A percentile compares a stretch with the other conserved stretches of the same genome.
These are phyloP conservation scores for Alternaria atra DNA, from an alignment of 2,329 filamentous ascomycete genomes.

Conservation along the genomic window DNA sequence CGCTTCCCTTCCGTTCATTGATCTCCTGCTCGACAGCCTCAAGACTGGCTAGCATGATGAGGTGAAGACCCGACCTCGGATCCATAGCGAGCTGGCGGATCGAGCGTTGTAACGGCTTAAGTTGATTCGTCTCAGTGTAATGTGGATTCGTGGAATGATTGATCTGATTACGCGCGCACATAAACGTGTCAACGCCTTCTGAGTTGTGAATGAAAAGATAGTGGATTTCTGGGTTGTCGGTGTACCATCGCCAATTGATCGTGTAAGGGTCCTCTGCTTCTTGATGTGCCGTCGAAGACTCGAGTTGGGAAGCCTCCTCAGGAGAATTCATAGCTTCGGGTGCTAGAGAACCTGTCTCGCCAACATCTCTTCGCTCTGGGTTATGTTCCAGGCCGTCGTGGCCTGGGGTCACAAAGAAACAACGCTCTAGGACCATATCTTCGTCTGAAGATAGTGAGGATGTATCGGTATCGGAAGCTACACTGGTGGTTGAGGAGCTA, in stretches of 20 bases:
- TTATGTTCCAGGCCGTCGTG: slow-evolving; percentile 11
- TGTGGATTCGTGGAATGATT: slow-evolving; percentile 22
- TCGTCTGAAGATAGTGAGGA: slow-evolving; percentile 5
- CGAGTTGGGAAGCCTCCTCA: background rate
- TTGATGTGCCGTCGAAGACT: background rate
- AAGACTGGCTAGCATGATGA: slow-evolving; percentile 59
- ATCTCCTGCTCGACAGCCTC: slow-evolving; percentile 75
- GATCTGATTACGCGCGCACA: background rate
- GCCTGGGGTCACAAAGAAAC: slow-evolving; percentile 4
- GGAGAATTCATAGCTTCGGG: background rate
- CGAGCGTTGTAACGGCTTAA: slow-evolving; percentile 24
- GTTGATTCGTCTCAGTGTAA: slow-evolving; percentile 22
- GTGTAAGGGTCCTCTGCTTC: background rate
- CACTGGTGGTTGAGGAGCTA: background rate
- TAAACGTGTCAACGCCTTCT: background rate
- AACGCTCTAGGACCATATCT: background rate
- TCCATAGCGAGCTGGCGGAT: slow-evolving; percentile 33
- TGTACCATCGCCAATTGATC: slow-evolving; percentile 17
- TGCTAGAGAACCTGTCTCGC: background rate
- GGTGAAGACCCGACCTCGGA: slow-evolving; percentile 29
- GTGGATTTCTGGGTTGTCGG: slow-evolving; percentile 28
- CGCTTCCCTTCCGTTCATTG: slow-evolving; percentile 76
- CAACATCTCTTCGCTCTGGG: background rate
- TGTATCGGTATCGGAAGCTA: slow-evolving; percentile 12
- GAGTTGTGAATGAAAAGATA: slow-evolving; percentile 17